Base-by-base conservation (phyloP, 1,284 basidiomycete species). In the Pyrrhoderma noxium region DNA sequence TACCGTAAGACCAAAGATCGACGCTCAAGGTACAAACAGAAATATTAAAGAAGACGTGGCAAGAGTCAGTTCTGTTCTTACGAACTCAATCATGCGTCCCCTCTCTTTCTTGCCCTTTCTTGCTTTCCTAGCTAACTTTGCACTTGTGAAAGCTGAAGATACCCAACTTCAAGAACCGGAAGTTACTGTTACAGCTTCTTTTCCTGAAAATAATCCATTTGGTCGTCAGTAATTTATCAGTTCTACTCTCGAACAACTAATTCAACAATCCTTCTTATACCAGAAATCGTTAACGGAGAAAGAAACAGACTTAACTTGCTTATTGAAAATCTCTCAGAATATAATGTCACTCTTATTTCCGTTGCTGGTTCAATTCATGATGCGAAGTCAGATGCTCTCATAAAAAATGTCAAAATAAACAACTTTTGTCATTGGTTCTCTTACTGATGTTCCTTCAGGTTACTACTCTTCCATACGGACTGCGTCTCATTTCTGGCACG, bases 281-380 rank as follows among this genome's bases (percentile, higher is more conserved):
- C 62, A 92, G 91, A 91, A 55, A 72, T 93, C 48, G 81, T 91
- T 44, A 94, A 94, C 62, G 91, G 91, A 54, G 86, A 93, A 70
- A 78, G 77, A 61, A 94, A 91, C 68, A 70, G 73, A 47, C 68
- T 94, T 25, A 66, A 70, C 19, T 65, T 93, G 51, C 68, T 75
- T 37, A 71, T 93, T 22, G 82, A 87, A 66, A 94, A 92, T 69
- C 81, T 77, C 62, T 85, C 85, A 16, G 75, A 76, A 54, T 78
- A 76, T 58, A 89, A 92, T 62, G 76, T 88, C 57, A 90, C 88
- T 2, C 70, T 93, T 23, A 69, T 84, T 54, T 76, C 72, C 57
- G 75, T 89, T 53, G 75, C 79, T 45, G 89, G 86, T 39, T 84
- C 85, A 41, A 77, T 91, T 63, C 80, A 84, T 59, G 71, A 90